These are phyloP conservation scores for Balamuthia mandrillaris DNA, from an alignment of 208 protist species.

Conservation along the genomic window DNA sequence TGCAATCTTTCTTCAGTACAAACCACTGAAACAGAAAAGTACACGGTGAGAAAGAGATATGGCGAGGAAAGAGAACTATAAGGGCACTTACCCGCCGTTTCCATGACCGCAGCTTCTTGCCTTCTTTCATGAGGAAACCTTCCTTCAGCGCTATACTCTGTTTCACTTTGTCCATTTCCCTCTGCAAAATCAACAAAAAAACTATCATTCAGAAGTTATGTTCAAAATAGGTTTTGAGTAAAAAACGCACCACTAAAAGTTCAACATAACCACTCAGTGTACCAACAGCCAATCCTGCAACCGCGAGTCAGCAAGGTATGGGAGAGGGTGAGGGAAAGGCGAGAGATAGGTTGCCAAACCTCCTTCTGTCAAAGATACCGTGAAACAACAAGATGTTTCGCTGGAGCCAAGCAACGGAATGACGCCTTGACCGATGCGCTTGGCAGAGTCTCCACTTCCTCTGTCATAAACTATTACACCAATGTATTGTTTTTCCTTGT, in stretches of 20 bases:
- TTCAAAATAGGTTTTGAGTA: not conserved
- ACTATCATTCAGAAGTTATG: not conserved
- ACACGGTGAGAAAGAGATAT: not conserved
- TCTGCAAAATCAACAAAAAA: not conserved
- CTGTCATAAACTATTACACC: not conserved
- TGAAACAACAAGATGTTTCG: not conserved
- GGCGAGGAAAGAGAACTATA: not conserved
- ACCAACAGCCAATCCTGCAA: not conserved
- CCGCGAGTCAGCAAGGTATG: not conserved
- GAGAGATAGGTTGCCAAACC: not conserved
- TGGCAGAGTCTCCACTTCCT: not conserved
- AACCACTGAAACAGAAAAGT: not conserved
- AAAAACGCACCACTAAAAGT: not conserved
- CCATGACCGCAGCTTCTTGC: not conserved
- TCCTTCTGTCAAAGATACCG: not conserved
- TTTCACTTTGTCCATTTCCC: not conserved
- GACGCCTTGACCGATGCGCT: not conserved
- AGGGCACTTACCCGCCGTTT: not conserved
- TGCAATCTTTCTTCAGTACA: not conserved
- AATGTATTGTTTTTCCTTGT: not conserved
- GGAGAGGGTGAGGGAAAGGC: not conserved
- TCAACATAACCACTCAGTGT: not conserved
- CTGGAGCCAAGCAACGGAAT: not conserved
- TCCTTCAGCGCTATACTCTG: not conserved
- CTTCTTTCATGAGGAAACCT: slow-evolving; percentile 7